These are phyloP conservation scores for Amauroascus niger DNA, from an alignment of 2,329 filamentous ascomycete genomes.

Conservation along the genomic window DNA sequence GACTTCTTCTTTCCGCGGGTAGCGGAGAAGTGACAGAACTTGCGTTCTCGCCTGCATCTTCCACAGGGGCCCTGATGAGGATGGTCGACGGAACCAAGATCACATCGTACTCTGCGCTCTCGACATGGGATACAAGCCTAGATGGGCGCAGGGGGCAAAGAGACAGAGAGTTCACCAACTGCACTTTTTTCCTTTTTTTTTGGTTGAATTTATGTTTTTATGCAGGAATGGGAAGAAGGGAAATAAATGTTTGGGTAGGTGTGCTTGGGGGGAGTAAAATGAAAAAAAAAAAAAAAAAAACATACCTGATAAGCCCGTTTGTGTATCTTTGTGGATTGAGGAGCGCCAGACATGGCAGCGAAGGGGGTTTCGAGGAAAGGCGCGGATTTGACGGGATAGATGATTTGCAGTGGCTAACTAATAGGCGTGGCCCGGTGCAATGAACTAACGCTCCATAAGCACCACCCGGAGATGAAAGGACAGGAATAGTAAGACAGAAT, in stretches of 20 bases:
- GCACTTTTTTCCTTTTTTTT: background rate
- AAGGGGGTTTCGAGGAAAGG: background rate
- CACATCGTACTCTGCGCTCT: constrained; percentile 19
- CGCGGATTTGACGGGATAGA: background rate
- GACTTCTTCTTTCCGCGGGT: constrained; percentile 19
- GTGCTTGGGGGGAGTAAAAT: background rate
- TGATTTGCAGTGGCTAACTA: background rate
- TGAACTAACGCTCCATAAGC: background rate
- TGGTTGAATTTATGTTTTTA: background rate
- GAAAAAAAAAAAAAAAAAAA: background rate
- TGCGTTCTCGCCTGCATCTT: constrained; percentile 19
- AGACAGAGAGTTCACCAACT: constrained; percentile 6
- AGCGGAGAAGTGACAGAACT: constrained; percentile 19
- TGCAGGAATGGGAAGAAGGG: background rate
- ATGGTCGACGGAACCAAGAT: constrained; percentile 19
- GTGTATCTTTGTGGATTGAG: constrained; percentile 15
- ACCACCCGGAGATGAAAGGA: background rate
- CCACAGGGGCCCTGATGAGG: constrained; percentile 19
- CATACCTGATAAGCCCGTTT: constrained; percentile 21
- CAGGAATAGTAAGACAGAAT: constrained; percentile 1
- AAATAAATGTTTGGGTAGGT: background rate
- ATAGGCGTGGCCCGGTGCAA: background rate
- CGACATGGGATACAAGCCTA: constrained; percentile 21
- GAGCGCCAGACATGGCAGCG: background rate
- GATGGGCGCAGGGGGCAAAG: background rate